Evolutionary conservation across 1,139 yeast species (phyloP).

Genomic region (Pichia sp.): DNA sequence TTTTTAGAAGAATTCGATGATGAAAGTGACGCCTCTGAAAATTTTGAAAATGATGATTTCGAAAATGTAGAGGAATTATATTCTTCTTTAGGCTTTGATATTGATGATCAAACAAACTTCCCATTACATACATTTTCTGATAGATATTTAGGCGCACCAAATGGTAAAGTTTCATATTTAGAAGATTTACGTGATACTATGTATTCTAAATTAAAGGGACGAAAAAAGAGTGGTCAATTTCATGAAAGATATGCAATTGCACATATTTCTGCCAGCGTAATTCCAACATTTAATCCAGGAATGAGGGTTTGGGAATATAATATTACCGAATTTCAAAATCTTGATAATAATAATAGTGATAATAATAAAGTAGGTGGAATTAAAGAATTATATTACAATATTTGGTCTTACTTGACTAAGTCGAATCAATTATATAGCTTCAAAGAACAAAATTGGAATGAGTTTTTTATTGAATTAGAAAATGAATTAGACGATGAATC

Average conservation of each 20-base stretch:
- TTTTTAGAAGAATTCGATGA: not conserved
- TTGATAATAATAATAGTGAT: not conserved
- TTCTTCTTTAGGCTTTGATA: conserved; percentile 7
- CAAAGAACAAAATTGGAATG: conserved; percentile 25
- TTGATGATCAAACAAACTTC: conserved; percentile 11
- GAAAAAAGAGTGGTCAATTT: conserved; percentile 38
- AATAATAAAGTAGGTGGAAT: not conserved
- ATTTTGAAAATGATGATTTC: conserved; percentile 10
- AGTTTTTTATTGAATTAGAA: conserved; percentile 27
- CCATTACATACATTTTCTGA: conserved; percentile 17
- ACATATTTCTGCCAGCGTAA: conserved; percentile 67
- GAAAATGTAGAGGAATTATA: conserved; percentile 13
- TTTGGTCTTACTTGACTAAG: not conserved
- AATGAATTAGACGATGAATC: conserved; percentile 27
- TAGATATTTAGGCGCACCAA: conserved; percentile 55
- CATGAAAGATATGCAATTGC: conserved; percentile 63
- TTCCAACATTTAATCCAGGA: conserved; percentile 83
- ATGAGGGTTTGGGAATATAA: conserved; percentile 83
- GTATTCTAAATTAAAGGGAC: conserved; percentile 44
- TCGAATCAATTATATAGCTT: conserved; percentile 4
- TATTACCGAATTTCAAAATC: conserved; percentile 40
- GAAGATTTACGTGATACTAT: conserved; percentile 45
- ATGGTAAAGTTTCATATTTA: conserved; percentile 57
- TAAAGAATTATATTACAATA: not conserved
- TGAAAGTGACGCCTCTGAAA: conserved; percentile 1